phyloP scores from a whole-genome alignment of 129 eudicot genomes.

The Rutidosis leptorrhynchoides region DNA sequence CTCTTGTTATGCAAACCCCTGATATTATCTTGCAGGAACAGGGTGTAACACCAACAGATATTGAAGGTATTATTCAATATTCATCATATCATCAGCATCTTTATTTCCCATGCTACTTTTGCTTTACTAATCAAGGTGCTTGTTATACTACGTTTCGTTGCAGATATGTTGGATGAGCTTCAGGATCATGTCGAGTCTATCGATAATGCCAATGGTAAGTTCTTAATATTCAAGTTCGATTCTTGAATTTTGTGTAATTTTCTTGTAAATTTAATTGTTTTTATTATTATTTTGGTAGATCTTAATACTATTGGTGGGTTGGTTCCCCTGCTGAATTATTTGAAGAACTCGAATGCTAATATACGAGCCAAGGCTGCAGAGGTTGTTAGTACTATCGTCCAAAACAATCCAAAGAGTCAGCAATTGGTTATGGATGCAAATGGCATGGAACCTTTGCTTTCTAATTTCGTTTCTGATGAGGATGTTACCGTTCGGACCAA shows the following conservation, averaged over 20 bases:
- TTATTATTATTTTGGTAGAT: slow-evolving; percentile 40
- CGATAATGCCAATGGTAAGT: slow-evolving; percentile 94
- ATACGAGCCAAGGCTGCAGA: slow-evolving; percentile 95
- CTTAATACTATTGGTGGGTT: slow-evolving; percentile 85
- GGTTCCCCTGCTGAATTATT: slow-evolving; percentile 67
- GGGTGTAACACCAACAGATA: slow-evolving; percentile 77
- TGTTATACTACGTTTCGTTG: slow-evolving; percentile 16
- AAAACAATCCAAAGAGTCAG: slow-evolving; percentile 88
- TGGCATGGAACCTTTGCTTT: slow-evolving; percentile 75
- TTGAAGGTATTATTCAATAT: slow-evolving; percentile 52
- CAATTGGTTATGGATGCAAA: slow-evolving; percentile 95
- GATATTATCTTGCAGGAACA: slow-evolving; percentile 74
- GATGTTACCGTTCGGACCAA: slow-evolving; percentile 72
- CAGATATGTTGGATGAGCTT: slow-evolving; percentile 90
- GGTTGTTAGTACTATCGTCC: slow-evolving; percentile 83
- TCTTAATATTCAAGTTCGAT: background rate
- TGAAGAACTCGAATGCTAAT: slow-evolving; percentile 70
- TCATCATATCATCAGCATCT: background rate
- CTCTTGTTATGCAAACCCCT: slow-evolving; percentile 91
- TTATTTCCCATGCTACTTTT: background rate
- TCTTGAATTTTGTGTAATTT: background rate
- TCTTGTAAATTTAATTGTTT: background rate
- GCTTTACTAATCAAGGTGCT: slow-evolving; percentile 4
- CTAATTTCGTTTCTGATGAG: slow-evolving; percentile 68
- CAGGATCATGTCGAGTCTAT: slow-evolving; percentile 96